Conservation (phyloP, 2,329 filamentous ascomycete species). For the Trichothecium sympodiale region DNA sequence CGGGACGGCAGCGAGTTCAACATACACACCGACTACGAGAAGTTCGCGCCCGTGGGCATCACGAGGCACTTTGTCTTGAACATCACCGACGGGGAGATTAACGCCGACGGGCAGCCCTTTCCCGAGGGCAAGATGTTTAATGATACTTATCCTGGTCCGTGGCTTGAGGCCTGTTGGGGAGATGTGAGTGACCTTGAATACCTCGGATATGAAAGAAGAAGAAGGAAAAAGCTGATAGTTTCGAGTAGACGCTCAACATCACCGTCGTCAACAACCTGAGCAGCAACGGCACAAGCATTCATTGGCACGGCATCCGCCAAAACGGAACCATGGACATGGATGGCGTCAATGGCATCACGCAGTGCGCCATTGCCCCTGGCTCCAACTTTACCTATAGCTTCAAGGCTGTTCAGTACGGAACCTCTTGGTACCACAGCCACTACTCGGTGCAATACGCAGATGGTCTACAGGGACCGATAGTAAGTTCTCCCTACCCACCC, state of each 20-base stretch:
- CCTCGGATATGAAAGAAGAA: too few species aligned
- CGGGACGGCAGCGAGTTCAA: constrained; percentile 11
- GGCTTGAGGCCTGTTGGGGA: constrained; percentile 18
- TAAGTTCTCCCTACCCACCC: constrained; percentile 29
- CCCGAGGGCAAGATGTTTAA: constrained; percentile 14
- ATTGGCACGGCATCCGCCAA: constrained; percentile 54
- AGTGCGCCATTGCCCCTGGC: constrained; percentile 38
- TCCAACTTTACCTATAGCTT: constrained; percentile 40
- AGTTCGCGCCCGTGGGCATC: constrained; percentile 9
- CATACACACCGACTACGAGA: constrained; percentile 16
- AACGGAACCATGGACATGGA: constrained; percentile 41
- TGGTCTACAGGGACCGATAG: constrained; percentile 45
- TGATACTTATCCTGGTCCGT: constrained; percentile 14
- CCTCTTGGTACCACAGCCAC: constrained; percentile 53
- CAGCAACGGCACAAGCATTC: constrained; percentile 47
- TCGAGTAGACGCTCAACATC: too few species aligned
- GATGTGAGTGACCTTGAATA: constrained; percentile 8
- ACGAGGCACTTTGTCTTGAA: constrained; percentile 11
- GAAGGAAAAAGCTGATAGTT: too few species aligned
- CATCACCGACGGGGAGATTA: constrained; percentile 7
- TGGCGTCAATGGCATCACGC: constrained; percentile 45
- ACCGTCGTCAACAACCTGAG: not conserved
- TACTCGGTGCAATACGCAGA: constrained; percentile 44
- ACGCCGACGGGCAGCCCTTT: constrained; percentile 13
- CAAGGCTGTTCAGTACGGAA: constrained; percentile 44